Conservation (phyloP, 371 early-diverging fungal genomes). For the Capillidium rhysosporum region DNA sequence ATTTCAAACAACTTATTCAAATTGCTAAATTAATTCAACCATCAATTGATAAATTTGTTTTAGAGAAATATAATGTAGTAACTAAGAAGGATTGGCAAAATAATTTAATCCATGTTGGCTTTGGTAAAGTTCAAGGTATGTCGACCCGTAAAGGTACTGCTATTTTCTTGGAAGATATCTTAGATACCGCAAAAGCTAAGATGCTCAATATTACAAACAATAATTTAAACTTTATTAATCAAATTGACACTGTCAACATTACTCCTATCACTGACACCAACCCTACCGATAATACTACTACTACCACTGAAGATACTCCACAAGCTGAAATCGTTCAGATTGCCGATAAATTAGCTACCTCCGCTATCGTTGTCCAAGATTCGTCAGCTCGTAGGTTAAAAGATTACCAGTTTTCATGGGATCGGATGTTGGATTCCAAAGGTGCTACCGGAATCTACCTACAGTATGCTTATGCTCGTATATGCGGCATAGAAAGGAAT, state of each 20-base stretch:
- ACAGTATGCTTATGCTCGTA: constrained; percentile 88
- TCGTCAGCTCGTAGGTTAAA: constrained; percentile 77
- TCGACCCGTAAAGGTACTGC: constrained; percentile 90
- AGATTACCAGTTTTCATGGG: constrained; percentile 91
- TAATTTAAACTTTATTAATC: constrained; percentile 13
- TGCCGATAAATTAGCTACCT: constrained; percentile 47
- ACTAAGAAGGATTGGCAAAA: constrained; percentile 19
- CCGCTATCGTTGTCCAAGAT: constrained; percentile 88
- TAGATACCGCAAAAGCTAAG: constrained; percentile 62
- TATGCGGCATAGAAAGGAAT: constrained; percentile 47
- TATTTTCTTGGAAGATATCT: constrained; percentile 91
- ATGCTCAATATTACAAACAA: constrained; percentile 62
- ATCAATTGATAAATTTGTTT: neutral
- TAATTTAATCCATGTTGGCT: constrained; percentile 68
- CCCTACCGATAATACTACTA: constrained; percentile 25
- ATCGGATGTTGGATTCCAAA: constrained; percentile 77
- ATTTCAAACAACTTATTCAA: constrained; percentile 86
- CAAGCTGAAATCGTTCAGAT: constrained; percentile 30
- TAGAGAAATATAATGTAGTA: neutral
- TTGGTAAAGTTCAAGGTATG: constrained; percentile 93
- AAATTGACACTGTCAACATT: too few relatives aligned
- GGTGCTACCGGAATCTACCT: constrained; percentile 97
- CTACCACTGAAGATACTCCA: too few relatives aligned
- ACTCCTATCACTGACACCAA: constrained; percentile 48
- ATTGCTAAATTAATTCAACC: constrained; percentile 41